Base-by-base conservation (phyloP, 2,329 filamentous ascomycete genomes). In the Mycosphaerelloides madeirae region DNA sequence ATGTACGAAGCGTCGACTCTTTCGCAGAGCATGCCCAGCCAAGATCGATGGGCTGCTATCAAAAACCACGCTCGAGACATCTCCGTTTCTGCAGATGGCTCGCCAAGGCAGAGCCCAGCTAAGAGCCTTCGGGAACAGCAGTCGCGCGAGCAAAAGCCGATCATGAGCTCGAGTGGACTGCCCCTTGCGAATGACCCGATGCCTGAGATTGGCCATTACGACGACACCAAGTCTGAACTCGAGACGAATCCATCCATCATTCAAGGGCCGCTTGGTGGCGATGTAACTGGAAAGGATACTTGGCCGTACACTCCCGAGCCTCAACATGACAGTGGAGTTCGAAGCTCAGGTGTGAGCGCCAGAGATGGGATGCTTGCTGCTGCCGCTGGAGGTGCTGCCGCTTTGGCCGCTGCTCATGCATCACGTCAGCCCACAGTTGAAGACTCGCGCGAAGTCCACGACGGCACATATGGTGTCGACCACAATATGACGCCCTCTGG, bases 231-330 rank as follows among this genome's bases (percentile, higher is more conserved):
- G 40, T 77, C 73, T 16, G 88, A 94, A 49, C 76, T 87, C 13
- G 83, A 80, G 35, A 95, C 89, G 14, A 94, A 94, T 60, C 88
- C 88, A 3, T 95, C 90, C 0, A 76, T 90, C 38, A 81, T 94
- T 31, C 79, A 89, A 53, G 87, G 85, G 14, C 83, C 83, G 1
- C 77, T 85, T 38, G 82, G 80, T 39, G 79, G 75, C 29, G 76
- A 76, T 41, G 74, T 69, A 29, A 78, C 73, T 35, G 76, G 74
- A 8, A 80, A 75, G 35, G 51, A 55, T 15, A 58, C 56, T 5
- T 65, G 62, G 62, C 61, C 61, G 4, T 65, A 65, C 35, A 59
- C 59, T 2, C 59, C 58, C 6, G 60, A 62, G 31, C 59, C 60
- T 28, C 45, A 48, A 33, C 46, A 51, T 8, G 48, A 49, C 18